Evolutionary conservation across 1,139 yeast species (phyloP).

Genomic region (Zygosaccharomyces sapae): DNA sequence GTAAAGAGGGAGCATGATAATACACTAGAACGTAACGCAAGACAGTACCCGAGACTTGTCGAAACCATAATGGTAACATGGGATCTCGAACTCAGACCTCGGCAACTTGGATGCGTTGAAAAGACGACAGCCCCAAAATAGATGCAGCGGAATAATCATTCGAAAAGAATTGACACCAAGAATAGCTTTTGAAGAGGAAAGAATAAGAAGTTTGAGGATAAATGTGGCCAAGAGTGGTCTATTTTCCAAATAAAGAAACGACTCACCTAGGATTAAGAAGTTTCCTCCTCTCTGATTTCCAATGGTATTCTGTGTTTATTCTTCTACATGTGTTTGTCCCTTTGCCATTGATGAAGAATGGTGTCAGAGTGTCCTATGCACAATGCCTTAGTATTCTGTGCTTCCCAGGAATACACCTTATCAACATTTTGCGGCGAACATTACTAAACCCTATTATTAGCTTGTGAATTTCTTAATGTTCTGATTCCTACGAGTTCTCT

Average conservation of each 20-base stretch:
- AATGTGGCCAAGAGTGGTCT: not conserved
- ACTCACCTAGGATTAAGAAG: too few species aligned
- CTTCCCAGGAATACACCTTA: not conserved
- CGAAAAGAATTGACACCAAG: too few species aligned
- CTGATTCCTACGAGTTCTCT: not conserved
- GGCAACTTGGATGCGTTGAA: not conserved
- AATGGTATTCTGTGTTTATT: not conserved
- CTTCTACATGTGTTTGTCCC: not conserved
- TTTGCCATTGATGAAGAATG: not conserved
- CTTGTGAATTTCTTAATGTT: not conserved
- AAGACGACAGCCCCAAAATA: not conserved
- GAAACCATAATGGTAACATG: too few species aligned
- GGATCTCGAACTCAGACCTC: too few species aligned
- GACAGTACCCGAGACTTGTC: too few species aligned
- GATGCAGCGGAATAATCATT: too few species aligned
- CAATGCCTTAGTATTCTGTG: not conserved
- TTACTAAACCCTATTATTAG: not conserved
- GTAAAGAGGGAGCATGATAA: too few species aligned
- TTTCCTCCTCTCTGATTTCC: not conserved
- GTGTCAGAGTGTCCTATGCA: not conserved
- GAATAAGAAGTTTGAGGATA: not conserved
- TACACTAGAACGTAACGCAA: too few species aligned
- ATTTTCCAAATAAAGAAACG: too few species aligned
- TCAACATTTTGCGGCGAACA: not conserved
- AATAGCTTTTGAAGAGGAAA: too few species aligned